Evolutionary conservation across 1,284 basidiomycete species (phyloP).

Genomic region (Boletus sp.): DNA sequence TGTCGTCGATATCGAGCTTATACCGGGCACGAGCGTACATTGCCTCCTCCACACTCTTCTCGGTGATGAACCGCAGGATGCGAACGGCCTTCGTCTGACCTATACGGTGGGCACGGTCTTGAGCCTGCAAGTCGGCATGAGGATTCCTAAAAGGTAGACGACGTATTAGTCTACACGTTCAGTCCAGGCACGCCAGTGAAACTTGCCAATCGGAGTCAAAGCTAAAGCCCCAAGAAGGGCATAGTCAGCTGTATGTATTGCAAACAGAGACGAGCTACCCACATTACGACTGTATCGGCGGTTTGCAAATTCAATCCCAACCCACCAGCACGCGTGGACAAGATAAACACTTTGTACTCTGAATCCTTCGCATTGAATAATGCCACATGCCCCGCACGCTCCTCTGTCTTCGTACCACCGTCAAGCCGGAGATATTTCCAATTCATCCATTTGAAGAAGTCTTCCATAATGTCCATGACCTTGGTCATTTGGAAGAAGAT

Average conservation of each 20-base stretch:
- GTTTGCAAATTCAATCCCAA: slow-evolving; percentile 98
- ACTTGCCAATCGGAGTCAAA: slow-evolving; percentile 88
- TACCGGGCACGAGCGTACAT: slow-evolving; percentile 94
- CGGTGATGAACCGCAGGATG: slow-evolving; percentile 96
- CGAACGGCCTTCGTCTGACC: slow-evolving; percentile 99
- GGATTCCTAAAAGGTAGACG: slow-evolving; percentile 72
- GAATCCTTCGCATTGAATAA: slow-evolving; percentile 93
- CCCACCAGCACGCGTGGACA: slow-evolving; percentile 97
- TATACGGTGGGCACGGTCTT: slow-evolving; percentile 99
- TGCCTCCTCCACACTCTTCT: slow-evolving; percentile 98
- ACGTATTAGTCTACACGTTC: neutral
- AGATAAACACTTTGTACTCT: slow-evolving; percentile 92
- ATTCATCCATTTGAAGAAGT: slow-evolving; percentile 91
- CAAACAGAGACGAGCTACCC: slow-evolving; percentile 45
- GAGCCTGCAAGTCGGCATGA: slow-evolving; percentile 97
- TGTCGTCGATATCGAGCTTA: slow-evolving; percentile 99
- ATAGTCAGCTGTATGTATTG: slow-evolving; percentile 13
- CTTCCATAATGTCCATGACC: slow-evolving; percentile 99
- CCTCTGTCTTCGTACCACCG: slow-evolving; percentile 98
- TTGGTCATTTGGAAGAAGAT: slow-evolving; percentile 99
- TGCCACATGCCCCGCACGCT: slow-evolving; percentile 89
- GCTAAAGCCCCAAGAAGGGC: slow-evolving; percentile 39
- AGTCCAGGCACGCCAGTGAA: neutral
- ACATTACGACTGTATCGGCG: slow-evolving; percentile 99
- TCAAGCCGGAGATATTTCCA: slow-evolving; percentile 96